A percentile compares a stretch with the other conserved stretches of the same genome.
Conservation (phyloP, 371 early-diverging fungal species). For the Fennellomyces sp. region DNA sequence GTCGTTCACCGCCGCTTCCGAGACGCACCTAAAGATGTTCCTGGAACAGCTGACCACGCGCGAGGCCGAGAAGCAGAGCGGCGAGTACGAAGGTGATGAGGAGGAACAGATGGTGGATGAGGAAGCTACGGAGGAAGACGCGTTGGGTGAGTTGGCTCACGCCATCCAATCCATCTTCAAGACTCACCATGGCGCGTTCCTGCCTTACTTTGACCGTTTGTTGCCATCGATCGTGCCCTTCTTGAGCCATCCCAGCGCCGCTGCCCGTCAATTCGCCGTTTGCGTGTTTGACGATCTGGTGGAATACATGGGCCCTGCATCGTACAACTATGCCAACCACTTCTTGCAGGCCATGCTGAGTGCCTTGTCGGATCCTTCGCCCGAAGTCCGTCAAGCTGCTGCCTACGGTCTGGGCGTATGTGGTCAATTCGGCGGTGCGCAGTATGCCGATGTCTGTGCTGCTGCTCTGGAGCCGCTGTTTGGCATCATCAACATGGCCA, state of each 20-base stretch:
- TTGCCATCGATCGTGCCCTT: slow-evolving; percentile 69
- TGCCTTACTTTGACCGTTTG: slow-evolving; percentile 80
- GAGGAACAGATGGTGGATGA: slow-evolving; percentile 83
- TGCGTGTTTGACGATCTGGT: slow-evolving; percentile 91
- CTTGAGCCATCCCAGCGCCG: slow-evolving; percentile 63
- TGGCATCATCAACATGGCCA: slow-evolving; percentile 63
- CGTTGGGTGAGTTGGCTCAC: slow-evolving; percentile 77
- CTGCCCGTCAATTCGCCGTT: slow-evolving; percentile 88
- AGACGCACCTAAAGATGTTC: slow-evolving; percentile 72
- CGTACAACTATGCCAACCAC: slow-evolving; percentile 70
- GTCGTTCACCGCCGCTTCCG: slow-evolving; percentile 66
- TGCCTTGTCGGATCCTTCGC: slow-evolving; percentile 63
- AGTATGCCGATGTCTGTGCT: slow-evolving; percentile 70
- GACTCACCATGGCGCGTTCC: slow-evolving; percentile 71
- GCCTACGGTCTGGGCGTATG: slow-evolving; percentile 91
- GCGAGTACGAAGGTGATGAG: slow-evolving; percentile 89
- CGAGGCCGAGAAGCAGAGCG: slow-evolving; percentile 69
- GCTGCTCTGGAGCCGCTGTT: slow-evolving; percentile 68
- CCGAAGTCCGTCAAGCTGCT: slow-evolving; percentile 89
- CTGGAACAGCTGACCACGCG: slow-evolving; percentile 72
- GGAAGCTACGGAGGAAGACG: slow-evolving; percentile 82
- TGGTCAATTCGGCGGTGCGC: slow-evolving; percentile 83
- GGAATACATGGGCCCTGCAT: slow-evolving; percentile 84
- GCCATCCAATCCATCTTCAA: slow-evolving; percentile 78
- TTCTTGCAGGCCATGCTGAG: slow-evolving; percentile 73